phyloP scores from a whole-genome alignment of 2,329 filamentous ascomycete genomes.

The Hypoxylon sp. region DNA sequence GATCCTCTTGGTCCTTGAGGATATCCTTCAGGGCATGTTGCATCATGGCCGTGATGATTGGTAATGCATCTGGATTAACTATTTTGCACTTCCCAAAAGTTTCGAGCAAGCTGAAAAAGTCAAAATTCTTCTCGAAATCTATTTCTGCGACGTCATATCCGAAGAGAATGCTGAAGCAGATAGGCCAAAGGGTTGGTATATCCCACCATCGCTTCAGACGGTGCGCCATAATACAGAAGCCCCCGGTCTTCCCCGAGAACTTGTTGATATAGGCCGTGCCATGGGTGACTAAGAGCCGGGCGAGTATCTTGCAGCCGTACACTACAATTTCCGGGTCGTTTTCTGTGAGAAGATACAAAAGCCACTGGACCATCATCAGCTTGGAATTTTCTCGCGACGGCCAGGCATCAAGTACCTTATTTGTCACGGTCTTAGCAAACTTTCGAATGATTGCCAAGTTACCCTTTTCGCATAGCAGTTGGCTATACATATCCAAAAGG shows the following conservation, averaged over 20 bases:
- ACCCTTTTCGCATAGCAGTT: conserved; percentile 80
- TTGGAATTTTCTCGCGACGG: conserved; percentile 46
- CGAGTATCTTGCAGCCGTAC: conserved; percentile 84
- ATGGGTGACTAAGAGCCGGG: conserved; percentile 85
- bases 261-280: conserved; percentile 86
- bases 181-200: conserved; percentile 84
- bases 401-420: conserved; percentile 74
- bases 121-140: conserved; percentile 79
- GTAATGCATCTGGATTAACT: conserved; percentile 80
- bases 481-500: conserved; percentile 82
- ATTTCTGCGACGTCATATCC: conserved; percentile 82
- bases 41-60: conserved; percentile 87
- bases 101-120: conserved; percentile 79
- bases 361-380: conserved; percentile 73
- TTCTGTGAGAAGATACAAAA: conserved; percentile 90
- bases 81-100: conserved; percentile 78
- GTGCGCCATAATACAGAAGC: conserved; percentile 87
- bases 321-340: conserved; percentile 86
- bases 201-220: conserved; percentile 91
- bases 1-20: conserved; percentile 71
- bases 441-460: conserved; percentile 80
- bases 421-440: conserved; percentile 94
- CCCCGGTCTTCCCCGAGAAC: conserved; percentile 85
- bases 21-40: conserved; percentile 84
- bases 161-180: conserved; percentile 90